Evolutionary conservation across 345 rosid genomes (phyloP), one percentile per base, ranked within the genome.

Genomic region (Turritis glabra): DNA sequence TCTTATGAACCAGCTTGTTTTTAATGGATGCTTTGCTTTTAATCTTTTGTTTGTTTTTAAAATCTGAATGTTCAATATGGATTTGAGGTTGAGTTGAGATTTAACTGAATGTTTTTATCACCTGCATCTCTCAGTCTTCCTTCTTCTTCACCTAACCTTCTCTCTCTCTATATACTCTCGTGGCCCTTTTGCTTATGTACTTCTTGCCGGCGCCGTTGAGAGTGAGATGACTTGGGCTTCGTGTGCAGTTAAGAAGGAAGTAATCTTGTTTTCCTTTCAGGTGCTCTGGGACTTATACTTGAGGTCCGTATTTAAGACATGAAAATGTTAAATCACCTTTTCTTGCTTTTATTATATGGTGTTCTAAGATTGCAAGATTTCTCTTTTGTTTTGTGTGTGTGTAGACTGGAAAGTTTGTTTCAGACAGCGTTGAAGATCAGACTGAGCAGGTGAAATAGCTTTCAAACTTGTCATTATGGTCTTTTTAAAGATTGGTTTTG

Each of bases 251-350:
- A 64, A 60, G 61, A 92, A 95, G 81, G 93, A 86, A 82, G 89
- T 80, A 82, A 96, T 69, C 82, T 89, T 72, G 57, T 96, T 62
- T 92, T 90, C 74, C 80, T 89, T 46, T 96, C 97, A 7, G 96
- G 97, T 73, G 91, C 83, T 73, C 84, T 89, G 43, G 97, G 99
- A 61, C 96, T 90, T 67, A 65, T 88, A 55, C 98, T 95, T 3
- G 96, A 90, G 97, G 98, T 94, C 77, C 37, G 84, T 64, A 1
- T 27, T 3, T 72, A 55, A n/a, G 46, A 69, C 48, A 26, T 37
- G 4, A 25, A 8, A 29, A 19, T 57, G 56, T 57, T n/a, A 1
- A 19, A 1, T 57, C 56, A 57, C 30, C 22, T 5, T 29, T 2
- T 21, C 0, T 29, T 33, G 4, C 23, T 38, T 21, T 11, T 4